These are phyloP conservation scores for Trichophyton mentagrophytes DNA, from an alignment of 2,329 filamentous ascomycete genomes.

Conservation along the genomic window DNA sequence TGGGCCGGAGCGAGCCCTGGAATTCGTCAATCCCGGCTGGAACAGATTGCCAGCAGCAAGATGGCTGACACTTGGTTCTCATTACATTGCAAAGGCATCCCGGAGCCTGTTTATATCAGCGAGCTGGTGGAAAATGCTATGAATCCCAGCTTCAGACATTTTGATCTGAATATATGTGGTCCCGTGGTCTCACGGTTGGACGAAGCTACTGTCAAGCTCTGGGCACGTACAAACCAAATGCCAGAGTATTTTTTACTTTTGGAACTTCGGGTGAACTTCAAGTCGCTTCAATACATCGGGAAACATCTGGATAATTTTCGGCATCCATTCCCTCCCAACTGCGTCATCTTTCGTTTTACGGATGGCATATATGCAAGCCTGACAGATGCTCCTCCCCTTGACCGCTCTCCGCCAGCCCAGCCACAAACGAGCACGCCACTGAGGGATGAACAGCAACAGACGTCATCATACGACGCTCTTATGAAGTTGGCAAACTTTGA, in stretches of 20 bases:
- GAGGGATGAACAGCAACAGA: constrained; percentile 42
- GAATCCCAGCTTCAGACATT: constrained; percentile 81
- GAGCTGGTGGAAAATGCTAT: constrained; percentile 68
- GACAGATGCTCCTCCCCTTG: constrained; percentile 48
- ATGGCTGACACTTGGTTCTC: constrained; percentile 87
- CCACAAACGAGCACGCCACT: constrained; percentile 17
- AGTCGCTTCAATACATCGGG: constrained; percentile 65
- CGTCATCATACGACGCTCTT: constrained; percentile 73
- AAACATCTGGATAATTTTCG: constrained; percentile 51
- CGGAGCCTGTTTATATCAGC: constrained; percentile 78
- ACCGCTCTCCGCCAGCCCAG: constrained; percentile 14
- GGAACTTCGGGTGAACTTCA: constrained; percentile 58
- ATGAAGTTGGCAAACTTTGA: constrained; percentile 83
- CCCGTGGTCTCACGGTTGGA: constrained; percentile 54
- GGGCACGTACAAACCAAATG: constrained; percentile 50
- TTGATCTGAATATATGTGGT: constrained; percentile 56
- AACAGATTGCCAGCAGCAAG: constrained; percentile 55
- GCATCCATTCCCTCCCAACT: constrained; percentile 66
- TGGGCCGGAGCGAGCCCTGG: constrained; percentile 49
- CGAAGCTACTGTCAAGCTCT: constrained; percentile 56
- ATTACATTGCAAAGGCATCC: constrained; percentile 53
- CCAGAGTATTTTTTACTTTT: constrained; percentile 51
- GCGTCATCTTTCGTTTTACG: constrained; percentile 68
- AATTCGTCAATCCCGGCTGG: constrained; percentile 59
- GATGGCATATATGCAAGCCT: constrained; percentile 76